phyloP scores from a whole-genome alignment of 1,139 yeast genomes.

The Magnusiomyces suaveolens region DNA sequence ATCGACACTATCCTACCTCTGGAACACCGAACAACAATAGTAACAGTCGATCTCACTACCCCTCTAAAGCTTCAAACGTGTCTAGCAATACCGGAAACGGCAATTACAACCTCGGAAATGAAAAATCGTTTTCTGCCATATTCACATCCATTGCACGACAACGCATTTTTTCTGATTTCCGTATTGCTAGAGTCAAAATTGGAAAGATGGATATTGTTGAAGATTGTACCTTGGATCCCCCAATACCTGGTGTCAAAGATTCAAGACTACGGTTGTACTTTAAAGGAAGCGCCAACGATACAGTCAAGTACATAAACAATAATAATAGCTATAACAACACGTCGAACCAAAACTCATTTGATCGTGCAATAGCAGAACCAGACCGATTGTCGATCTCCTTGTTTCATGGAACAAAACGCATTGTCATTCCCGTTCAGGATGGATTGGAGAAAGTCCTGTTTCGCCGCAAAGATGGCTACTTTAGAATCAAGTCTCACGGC shows the following conservation, averaged over 20 bases:
- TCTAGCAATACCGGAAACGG: background rate
- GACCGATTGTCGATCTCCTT: conserved; percentile 22
- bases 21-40: background rate
- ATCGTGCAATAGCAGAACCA: conserved; percentile 20
- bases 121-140: background rate
- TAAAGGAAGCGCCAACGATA: conserved; percentile 5
- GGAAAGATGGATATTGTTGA: conserved; percentile 19
- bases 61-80: background rate
- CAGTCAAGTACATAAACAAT: background rate
- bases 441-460: conserved; percentile 19
- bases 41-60: background rate
- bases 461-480: conserved; percentile 19
- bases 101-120: background rate
- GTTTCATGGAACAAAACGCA: conserved; percentile 19
- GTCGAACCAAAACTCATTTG: conserved; percentile 9
- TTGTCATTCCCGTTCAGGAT: conserved; percentile 23
- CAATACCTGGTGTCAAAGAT: conserved; percentile 15
- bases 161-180: conserved; percentile 15
- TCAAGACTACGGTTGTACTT: conserved; percentile 18
- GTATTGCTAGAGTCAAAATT: conserved; percentile 18
- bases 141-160: background rate
- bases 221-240: background rate
- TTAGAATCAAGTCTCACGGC: conserved; percentile 17
- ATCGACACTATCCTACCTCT: background rate
- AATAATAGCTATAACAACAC: conserved; percentile 3